Percentiles rank a stretch among this genome's conserved stretches.
phyloP scores from a whole-genome alignment of 192 early-diverging fungal species.

The Entomortierella chlamydospora region DNA sequence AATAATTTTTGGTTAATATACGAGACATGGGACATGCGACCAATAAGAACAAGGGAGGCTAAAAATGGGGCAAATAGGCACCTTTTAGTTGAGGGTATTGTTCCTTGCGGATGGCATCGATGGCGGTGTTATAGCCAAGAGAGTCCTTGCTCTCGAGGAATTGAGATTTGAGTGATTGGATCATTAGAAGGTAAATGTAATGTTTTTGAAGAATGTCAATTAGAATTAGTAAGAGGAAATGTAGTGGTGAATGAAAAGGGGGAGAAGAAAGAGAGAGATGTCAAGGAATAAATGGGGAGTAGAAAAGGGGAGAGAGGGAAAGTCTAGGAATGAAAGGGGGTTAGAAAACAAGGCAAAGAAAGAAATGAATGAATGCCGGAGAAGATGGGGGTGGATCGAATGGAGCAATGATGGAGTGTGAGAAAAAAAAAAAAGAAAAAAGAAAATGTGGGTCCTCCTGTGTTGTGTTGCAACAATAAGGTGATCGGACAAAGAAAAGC shows the following conservation, averaged over 20 bases:
- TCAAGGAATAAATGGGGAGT: too few relatives aligned
- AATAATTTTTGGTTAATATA: not conserved
- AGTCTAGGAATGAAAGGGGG: too few relatives aligned
- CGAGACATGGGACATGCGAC: not conserved
- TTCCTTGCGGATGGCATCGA: constrained; percentile 60
- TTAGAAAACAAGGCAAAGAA: too few relatives aligned
- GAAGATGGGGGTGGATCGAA: too few relatives aligned
- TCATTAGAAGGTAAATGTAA: not conserved
- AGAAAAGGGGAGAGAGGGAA: too few relatives aligned
- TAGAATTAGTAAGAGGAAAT: not conserved
- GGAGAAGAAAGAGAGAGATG: not conserved
- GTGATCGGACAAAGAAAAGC: too few relatives aligned
- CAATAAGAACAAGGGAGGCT: not conserved
- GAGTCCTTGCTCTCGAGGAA: constrained; percentile 28
- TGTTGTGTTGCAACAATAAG: too few relatives aligned
- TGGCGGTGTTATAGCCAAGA: constrained; percentile 49
- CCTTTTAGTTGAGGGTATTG: constrained; percentile 70
- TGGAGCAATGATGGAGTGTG: too few relatives aligned
- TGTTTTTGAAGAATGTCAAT: not conserved
- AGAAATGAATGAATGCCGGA: too few relatives aligned
- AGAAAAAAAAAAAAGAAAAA: too few relatives aligned
- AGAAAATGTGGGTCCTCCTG: too few relatives aligned
- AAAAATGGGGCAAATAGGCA: constrained; percentile 7
- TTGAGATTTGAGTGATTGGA: constrained; percentile 7
- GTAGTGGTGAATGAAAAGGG: not conserved